Evolutionary conservation across 2,329 filamentous ascomycete species (phyloP).

Genomic region (Xylaria sp.): DNA sequence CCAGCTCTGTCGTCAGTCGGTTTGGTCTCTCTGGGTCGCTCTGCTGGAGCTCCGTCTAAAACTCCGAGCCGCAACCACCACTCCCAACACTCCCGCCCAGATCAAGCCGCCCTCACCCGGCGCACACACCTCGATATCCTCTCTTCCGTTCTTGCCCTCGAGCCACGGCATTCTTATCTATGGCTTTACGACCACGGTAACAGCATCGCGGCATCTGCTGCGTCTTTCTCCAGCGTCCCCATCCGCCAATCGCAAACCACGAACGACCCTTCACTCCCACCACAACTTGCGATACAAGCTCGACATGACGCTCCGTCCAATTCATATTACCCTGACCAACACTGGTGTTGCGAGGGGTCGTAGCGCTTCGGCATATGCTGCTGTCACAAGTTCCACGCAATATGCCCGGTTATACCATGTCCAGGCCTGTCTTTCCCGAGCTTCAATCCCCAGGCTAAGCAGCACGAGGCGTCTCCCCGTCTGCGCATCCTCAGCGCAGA

Average conservation of each 20-base stretch:
- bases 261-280: neutral
- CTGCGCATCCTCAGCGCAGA: constrained; percentile 28
- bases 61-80: constrained; percentile 21
- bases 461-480: constrained; percentile 2
- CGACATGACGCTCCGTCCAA: constrained; percentile 42
- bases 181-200: constrained; percentile 46
- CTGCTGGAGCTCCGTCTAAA: constrained; percentile 16
- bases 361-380: constrained; percentile 18
- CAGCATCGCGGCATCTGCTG: constrained; percentile 47
- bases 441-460: constrained; percentile 12
- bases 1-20: neutral
- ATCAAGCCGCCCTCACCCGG: constrained; percentile 9
- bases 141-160: neutral
- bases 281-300: constrained; percentile 19
- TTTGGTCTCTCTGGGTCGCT: neutral
- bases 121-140: constrained; percentile 1
- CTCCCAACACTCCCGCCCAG: neutral
- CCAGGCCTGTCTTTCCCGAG: constrained; percentile 28
- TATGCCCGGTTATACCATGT: constrained; percentile 37
- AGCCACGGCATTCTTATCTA: constrained; percentile 24
- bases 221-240: constrained; percentile 31
- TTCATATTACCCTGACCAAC: constrained; percentile 28
- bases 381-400: constrained; percentile 18
- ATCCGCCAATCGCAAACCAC: constrained; percentile 14
- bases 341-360: constrained; percentile 22